These are phyloP conservation scores for Scheffersomyces insectosa DNA, from an alignment of 1,139 yeast genomes.

Conservation along the genomic window DNA sequence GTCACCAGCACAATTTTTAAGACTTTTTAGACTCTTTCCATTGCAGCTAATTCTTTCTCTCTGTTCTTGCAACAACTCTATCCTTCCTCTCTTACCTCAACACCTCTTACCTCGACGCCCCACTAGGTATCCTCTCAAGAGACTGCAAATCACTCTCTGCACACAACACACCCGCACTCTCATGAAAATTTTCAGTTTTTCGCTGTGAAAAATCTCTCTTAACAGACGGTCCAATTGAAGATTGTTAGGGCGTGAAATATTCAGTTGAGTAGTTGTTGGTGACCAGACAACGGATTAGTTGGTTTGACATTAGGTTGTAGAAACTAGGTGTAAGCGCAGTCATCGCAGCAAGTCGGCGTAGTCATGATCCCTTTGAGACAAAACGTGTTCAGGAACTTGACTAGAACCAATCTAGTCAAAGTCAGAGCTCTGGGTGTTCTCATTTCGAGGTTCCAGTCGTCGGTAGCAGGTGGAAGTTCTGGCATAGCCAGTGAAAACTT, in stretches of 20 bases:
- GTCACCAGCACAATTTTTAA: too few relatives aligned
- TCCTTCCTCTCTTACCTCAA: too few relatives aligned
- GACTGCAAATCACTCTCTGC: too few relatives aligned
- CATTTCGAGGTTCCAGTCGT: constrained; percentile 16
- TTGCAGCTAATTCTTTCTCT: too few relatives aligned
- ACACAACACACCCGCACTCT: too few relatives aligned
- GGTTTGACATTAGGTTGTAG: too few relatives aligned
- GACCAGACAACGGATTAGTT: too few relatives aligned
- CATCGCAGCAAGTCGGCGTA: constrained; percentile 5
- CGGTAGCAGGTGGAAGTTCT: constrained; percentile 2
- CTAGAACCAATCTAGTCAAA: constrained; percentile 12
- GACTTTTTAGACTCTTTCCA: too few relatives aligned
- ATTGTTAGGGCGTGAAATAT: neutral
- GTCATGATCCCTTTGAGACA: constrained; percentile 24
- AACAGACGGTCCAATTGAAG: neutral
- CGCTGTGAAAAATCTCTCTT: neutral
- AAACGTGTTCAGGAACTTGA: constrained; percentile 17
- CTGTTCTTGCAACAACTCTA: too few relatives aligned
- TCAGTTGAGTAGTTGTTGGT: too few relatives aligned
- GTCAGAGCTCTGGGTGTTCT: constrained; percentile 9
- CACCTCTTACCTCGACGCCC: too few relatives aligned
- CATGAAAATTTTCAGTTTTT: neutral
- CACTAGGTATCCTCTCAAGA: too few relatives aligned
- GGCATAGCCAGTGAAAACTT: neutral
- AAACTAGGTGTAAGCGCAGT: constrained; percentile 1